Base-by-base conservation (phyloP, 2,329 filamentous ascomycete species). In the Fusarium sp. region DNA sequence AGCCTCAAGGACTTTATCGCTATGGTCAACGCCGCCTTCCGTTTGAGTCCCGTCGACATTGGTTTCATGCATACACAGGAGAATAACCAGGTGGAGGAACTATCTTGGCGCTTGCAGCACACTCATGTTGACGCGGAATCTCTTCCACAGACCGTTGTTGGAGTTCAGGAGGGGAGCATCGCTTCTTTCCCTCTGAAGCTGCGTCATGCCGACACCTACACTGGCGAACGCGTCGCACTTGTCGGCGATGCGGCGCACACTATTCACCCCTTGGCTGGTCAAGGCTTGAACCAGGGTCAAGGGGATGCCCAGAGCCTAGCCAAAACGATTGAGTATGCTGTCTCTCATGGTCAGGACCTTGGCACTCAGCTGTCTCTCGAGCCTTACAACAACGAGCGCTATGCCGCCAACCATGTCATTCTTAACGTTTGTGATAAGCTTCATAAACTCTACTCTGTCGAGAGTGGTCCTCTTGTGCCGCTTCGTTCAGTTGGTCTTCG, bases 231-330 rank as follows among this genome's bases (percentile, higher is more conserved):
- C n/a, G 86, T 98, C 14, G 96, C 95, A 2, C 88, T 99, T 3
- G 90, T 99, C 39, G 96, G 96, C 68, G 96, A 99, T 74, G 96
- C 96, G 3, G 96, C 96, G 12, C 96, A 99, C 80, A 97, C 95
- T 3, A 91, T 97, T 73, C 96, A 99, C 80, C 96, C 96, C 0
- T 90, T 99, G 8, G 96, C 94, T 3, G 96, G 96, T 2, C 96
- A 98, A 82, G 96, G 96, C 3, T 86, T 99, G 19, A 99, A 99
- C 79, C 93, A 97, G 77, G 96, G 96, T 4, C 92, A 98, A 71
- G 94, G 90, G 23, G 96, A 99, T 79, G 93, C 96, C 2, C 91
- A 94, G 76, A 92, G 92, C 59, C 88, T 99, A 1, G 90, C 91
- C 11, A 87, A 87, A 70, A 91, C 91, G 2, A 92, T 99, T 56